A percentile compares a stretch with the other conserved stretches of the same genome.
These are phyloP conservation scores for Eimeria maxima DNA, from an alignment of 169 alveolate genomes.

Conservation along the genomic window DNA sequence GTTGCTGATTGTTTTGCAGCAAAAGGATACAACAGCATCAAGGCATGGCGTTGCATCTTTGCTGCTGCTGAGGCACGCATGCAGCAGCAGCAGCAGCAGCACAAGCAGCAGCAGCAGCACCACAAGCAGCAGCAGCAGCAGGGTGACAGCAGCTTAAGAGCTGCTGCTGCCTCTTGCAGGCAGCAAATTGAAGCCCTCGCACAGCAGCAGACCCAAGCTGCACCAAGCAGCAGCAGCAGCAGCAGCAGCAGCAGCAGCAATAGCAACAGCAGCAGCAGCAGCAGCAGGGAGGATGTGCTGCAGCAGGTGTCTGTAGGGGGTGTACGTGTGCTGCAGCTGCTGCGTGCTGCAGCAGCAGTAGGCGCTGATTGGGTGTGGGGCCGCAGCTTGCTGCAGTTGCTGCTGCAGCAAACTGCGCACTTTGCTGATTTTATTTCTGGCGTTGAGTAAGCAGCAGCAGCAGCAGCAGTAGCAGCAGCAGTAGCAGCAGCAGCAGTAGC, in stretches of 20 bases:
- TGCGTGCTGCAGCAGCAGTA: constrained; percentile 6
- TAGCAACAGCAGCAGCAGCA: constrained; percentile 40
- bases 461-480: constrained; percentile 41
- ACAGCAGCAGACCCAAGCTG: constrained; percentile 26
- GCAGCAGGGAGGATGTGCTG: not conserved
- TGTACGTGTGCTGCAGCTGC: constrained; percentile 38
- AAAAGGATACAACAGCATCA: constrained; percentile 1
- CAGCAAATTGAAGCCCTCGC: constrained; percentile 12
- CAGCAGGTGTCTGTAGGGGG: constrained; percentile 22
- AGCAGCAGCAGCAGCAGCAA: constrained; percentile 56
- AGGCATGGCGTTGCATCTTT: constrained; percentile 10
- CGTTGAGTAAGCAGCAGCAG: constrained; percentile 29
- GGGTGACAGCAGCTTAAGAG: not conserved
- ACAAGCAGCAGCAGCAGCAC: too few species aligned
- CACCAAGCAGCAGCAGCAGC: constrained; percentile 4
- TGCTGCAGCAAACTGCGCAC: constrained; percentile 51
- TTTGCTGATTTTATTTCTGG: constrained; percentile 14
- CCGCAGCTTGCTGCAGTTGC: constrained; percentile 21
- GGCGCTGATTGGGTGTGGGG: constrained; percentile 7
- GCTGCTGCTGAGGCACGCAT: constrained; percentile 57
- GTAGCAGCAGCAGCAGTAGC: constrained; percentile 5
- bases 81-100: too few species aligned
- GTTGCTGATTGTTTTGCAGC: constrained; percentile 26
- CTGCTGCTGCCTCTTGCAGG: constrained; percentile 32
- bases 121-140: too few species aligned